Conservation (phyloP, 495 filamentous ascomycete species). For the Podospora tetraspora region DNA sequence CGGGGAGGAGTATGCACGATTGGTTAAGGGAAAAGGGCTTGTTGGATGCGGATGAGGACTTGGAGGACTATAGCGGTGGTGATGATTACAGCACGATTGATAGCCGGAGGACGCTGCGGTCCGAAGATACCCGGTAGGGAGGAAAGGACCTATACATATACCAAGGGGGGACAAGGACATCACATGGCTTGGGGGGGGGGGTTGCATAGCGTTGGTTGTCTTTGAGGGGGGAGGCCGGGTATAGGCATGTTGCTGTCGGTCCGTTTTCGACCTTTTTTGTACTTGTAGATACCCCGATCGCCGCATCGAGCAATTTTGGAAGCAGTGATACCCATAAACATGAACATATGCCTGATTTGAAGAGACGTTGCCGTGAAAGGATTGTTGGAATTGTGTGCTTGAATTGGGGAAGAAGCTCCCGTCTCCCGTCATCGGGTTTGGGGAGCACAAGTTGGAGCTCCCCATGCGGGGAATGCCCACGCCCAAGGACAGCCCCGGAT, state of each 20-base stretch:
- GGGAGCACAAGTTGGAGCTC: background rate
- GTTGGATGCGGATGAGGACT: constrained; percentile 25
- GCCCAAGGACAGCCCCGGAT: background rate
- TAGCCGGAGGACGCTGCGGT: constrained; percentile 18
- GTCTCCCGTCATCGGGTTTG: background rate
- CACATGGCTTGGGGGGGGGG: background rate
- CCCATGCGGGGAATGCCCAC: background rate
- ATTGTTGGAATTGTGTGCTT: background rate
- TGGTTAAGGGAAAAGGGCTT: constrained; percentile 24
- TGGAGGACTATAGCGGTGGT: constrained; percentile 20
- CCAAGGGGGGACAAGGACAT: background rate
- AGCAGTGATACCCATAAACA: background rate
- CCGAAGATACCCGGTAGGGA: constrained; percentile 14
- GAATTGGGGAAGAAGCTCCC: background rate
- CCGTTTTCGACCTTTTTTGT: constrained; percentile 3
- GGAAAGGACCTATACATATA: background rate
- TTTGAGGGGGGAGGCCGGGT: background rate
- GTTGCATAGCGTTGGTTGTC: constrained; percentile 11
- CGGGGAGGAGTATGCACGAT: background rate
- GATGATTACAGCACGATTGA: constrained; percentile 32
- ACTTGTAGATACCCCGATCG: constrained; percentile 15
- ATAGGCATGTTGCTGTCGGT: background rate
- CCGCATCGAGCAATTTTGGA: background rate
- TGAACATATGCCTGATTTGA: background rate
- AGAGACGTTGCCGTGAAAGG: background rate